Base-by-base conservation (phyloP, 2,329 filamentous ascomycete species). In the Hymenoscyphus repandus region DNA sequence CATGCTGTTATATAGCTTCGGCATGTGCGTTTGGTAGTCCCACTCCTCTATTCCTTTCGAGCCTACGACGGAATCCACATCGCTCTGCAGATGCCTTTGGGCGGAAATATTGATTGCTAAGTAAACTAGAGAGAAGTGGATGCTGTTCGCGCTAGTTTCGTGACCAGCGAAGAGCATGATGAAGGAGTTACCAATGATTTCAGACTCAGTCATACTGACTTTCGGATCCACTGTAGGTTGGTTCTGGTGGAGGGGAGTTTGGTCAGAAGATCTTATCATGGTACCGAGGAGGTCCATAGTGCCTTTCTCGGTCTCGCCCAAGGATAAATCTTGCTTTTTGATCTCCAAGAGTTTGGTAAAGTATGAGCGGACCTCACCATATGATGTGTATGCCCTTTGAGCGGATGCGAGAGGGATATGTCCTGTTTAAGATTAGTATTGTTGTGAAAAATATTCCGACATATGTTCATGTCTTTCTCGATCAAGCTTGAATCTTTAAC, bases 281-380 rank as follows among this genome's bases (percentile, higher is more conserved):
- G 51, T 54, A 12, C 58, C 57, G 31, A 64, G 45, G 3, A 63
- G 40, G 48, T 63, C 60, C 60, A 63, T 62, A 0, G 59, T 59
- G 11, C 48, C 52, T 22, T 54, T 48, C 11, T 60, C 59, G 11
- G 45, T 17, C 12, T 62, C 58, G 18, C 59, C 61, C 3, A 45
- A 44, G 5, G 50, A 38, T 6, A 62, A 53, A 30, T 58, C 53
- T 30, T 58, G 49, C 37, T 55, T 58, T 38, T 59, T 63, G 20
- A 54, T 33, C 22, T 74, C 65, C 51, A 75, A 73, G 40, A 79
- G 68, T 49, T 77, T 74, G 2, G 70, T 66, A 70, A 79, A 76
- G 59, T 79, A 79, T 52, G 70, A 63, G 13, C 70, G 68, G 71
- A 74, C 78, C 63, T 79, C 75, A 2, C 55, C 56, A 33, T 69